A percentile compares a stretch with the other conserved stretches of the same genome.
Evolutionary conservation across 106 monocot species (phyloP).

Genomic region (Allium sativum): DNA sequence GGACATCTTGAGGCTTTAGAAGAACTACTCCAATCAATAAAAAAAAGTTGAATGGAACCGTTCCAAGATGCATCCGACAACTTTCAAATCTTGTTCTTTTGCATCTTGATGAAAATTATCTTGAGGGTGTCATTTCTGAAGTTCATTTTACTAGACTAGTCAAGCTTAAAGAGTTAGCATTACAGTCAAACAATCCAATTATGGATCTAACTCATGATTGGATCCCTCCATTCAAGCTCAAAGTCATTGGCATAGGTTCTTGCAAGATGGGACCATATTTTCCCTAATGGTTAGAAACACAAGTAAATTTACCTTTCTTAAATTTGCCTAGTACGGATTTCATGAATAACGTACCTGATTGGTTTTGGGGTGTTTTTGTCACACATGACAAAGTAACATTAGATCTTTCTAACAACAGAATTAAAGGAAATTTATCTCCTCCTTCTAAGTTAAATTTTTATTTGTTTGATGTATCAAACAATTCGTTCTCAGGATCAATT

Average conservation of each 20-base stretch:
- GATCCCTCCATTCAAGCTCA: conserved; percentile 29
- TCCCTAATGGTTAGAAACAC: conserved; percentile 27
- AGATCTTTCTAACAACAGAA: conserved; percentile 17
- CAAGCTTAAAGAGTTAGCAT: conserved; percentile 3
- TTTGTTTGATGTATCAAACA: conserved; percentile 13
- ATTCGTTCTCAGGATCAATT: conserved; percentile 8
- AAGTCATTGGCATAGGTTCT: not conserved
- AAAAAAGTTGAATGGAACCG: conserved; percentile 15
- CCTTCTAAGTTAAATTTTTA: not conserved
- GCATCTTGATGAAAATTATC: conserved; percentile 9
- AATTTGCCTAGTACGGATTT: conserved; percentile 20
- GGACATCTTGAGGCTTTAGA: not conserved
- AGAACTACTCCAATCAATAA: not conserved
- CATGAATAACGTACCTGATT: conserved; percentile 20
- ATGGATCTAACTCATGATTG: conserved; percentile 10
- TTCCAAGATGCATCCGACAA: conserved; percentile 9
- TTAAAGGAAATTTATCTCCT: conserved; percentile 10
- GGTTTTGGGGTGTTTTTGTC: conserved; percentile 32
- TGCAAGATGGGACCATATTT: conserved; percentile 31
- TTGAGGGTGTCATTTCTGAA: conserved; percentile 28
- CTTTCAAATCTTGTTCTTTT: conserved; percentile 14
- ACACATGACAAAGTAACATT: not conserved
- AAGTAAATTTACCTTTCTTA: conserved; percentile 1
- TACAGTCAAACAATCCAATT: conserved; percentile 9
- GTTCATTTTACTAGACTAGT: conserved; percentile 17